Conservation (phyloP, 1,139 yeast genomes). For the Zygosaccharomyces sapae region DNA sequence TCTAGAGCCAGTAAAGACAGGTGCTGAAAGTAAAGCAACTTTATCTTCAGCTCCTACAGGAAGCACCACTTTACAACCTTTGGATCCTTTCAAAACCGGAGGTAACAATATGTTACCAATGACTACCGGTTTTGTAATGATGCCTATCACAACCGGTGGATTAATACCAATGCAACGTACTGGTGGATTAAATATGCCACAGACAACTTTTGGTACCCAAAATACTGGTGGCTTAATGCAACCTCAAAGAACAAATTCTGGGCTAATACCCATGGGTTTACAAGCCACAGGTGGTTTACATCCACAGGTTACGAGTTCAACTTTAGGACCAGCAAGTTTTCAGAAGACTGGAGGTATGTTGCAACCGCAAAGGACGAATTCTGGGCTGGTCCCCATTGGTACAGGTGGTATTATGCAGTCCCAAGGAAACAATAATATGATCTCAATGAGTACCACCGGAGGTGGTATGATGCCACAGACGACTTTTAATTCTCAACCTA, state of each 20-base stretch:
- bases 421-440: slow-evolving; percentile 1
- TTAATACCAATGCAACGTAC: slow-evolving; percentile 50
- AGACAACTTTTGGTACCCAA: slow-evolving; percentile 47
- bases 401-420: too few species aligned
- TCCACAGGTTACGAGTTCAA: slow-evolving; percentile 54
- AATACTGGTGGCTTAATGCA: slow-evolving; percentile 50
- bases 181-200: slow-evolving; percentile 50
- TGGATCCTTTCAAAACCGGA: slow-evolving; percentile 48
- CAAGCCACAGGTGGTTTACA: slow-evolving; percentile 48
- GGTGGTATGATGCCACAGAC: slow-evolving; percentile 46
- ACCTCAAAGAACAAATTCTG: slow-evolving; percentile 54
- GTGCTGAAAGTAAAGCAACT: slow-evolving; percentile 30
- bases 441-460: slow-evolving; percentile 17
- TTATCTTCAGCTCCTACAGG: slow-evolving; percentile 34
- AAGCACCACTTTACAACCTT: slow-evolving; percentile 45
- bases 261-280: slow-evolving; percentile 26
- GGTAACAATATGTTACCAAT: slow-evolving; percentile 43
- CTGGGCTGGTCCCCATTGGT: slow-evolving; percentile 33
- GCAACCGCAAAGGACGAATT: slow-evolving; percentile 55
- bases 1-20: slow-evolving; percentile 55
- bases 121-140: slow-evolving; percentile 40
- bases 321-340: slow-evolving; percentile 38
- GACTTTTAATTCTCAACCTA: slow-evolving; percentile 40
- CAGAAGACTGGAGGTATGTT: slow-evolving; percentile 48
- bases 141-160: slow-evolving; percentile 43